Evolutionary conservation across 2,329 filamentous ascomycete species (phyloP), one percentile per base, ranked within the genome.

Genomic region (Colletotrichum coccodes): DNA sequence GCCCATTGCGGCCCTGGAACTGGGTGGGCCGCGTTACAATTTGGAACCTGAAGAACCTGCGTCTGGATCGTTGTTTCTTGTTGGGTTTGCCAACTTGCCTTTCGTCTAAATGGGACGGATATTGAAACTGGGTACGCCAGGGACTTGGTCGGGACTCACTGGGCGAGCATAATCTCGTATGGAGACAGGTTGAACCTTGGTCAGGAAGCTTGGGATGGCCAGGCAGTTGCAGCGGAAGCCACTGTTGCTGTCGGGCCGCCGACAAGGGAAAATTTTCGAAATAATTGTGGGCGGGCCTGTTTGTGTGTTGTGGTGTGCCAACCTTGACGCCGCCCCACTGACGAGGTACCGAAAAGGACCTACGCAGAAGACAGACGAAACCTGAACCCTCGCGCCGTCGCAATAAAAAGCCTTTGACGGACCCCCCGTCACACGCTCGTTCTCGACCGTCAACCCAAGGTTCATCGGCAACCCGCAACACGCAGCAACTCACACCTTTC

Each of bases 321-420:
- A 47, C 64, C 52, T 53, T 46, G 23, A n/a, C 47, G 34, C 28
- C 26, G 47, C 18, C 47, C 64, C 65, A 68, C 60, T 52, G 40
- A 11, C 23, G 18, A 66, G 66, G 66, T 60, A 69, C 65, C 38
- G 28, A 36, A 65, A 56, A 60, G 65, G 61, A 60, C 61, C 30
- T 60, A 38, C 53, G 54, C 47, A 49, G 60, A 68, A 68, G 61
- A 18, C 38, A 42, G 65, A 53, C 66, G 61, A 69, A 69, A 66
- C 66, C 66, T 60, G 52, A 67, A 64, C 61, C 66, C 66, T 68
- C 66, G n/a, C 58, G 49, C 46, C 61, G 61, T 69, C 56, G 54
- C 54, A 69, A 69, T 69, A 69, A 69, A 68, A 69, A 66, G 62
- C 40, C 56, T 67, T 58, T 63, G 46, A 54, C 42, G 21, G 40